A percentile compares a stretch with the other conserved stretches of the same genome.
Conservation (phyloP, 192 early-diverging fungal species). For the Dissophora ornata region DNA sequence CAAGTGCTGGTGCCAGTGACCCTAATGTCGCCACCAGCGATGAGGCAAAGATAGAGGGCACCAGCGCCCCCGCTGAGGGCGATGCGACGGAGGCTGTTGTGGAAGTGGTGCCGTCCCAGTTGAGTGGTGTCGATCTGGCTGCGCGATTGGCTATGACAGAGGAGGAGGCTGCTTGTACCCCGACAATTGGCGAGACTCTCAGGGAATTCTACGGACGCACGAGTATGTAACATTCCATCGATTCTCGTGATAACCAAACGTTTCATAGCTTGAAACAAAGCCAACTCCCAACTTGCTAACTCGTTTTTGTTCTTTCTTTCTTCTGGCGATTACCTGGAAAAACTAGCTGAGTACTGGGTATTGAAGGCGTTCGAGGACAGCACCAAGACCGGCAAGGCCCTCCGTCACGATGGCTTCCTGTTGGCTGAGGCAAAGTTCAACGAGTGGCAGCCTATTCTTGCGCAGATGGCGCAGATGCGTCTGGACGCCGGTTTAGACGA, state of each 20-base stretch:
- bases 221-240: constrained; percentile 28
- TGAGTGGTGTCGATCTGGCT: constrained; percentile 51
- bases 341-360: constrained; percentile 58
- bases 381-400: constrained; percentile 56
- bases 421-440: constrained; percentile 58
- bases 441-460: constrained; percentile 59
- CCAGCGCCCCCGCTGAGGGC: constrained; percentile 1
- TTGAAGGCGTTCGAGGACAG: constrained; percentile 56
- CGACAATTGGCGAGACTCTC: constrained; percentile 56
- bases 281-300: no score
- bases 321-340: no score
- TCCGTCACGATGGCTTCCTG: constrained; percentile 59
- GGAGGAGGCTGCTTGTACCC: constrained; percentile 53
- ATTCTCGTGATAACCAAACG: no score
- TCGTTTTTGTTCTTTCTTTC: not conserved
- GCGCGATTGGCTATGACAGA: constrained; percentile 54
- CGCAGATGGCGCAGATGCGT: constrained; percentile 57
- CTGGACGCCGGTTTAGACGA: constrained; percentile 57
- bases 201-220: constrained; percentile 62
- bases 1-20: constrained; percentile 41
- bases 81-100: constrained; percentile 3
- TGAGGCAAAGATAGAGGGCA: constrained; percentile 1
- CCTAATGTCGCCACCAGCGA: constrained; percentile 6
- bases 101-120: constrained; percentile 34
- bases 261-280: no score